Evolutionary conservation across 1,284 basidiomycete species (phyloP), one percentile per base, ranked within the genome.

Genomic region (Apiotrichum sp.): DNA sequence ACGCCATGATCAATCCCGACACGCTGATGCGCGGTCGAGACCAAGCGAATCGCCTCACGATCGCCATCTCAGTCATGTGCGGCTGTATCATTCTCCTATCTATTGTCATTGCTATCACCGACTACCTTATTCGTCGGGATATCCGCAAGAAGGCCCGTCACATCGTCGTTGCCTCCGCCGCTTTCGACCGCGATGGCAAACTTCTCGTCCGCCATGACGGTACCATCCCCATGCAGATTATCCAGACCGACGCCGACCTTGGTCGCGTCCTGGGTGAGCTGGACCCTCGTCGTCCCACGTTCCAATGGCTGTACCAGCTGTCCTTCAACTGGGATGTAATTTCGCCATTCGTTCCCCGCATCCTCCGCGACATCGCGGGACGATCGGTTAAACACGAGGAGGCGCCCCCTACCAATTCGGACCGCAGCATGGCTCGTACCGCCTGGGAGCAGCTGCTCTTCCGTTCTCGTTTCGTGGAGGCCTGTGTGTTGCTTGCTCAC

Each of bases 261-360:
- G 64, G 75, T 61, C 73, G 76, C 54, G 73, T 80, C 34, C 67
- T 79, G 6, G 68, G 72, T 38, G 77, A 79, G 48, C 72, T 80
- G 10, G 78, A 80, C 65, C 76, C 76, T 31, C 71, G 77, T 29
- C 73, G 76, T 56, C 68, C 75, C 10, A 79, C 76, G 16, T 80
- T 80, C 73, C 79, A 80, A 66, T 80, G 79, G 79, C 73, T 80
- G 33, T 80, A 78, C 69, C 72, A 77, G 53, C 66, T 80, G 34
- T 77, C 77, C 4, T 80, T 79, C 75, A 77, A 79, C 68, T 80
- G 79, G 79, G 56, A 67, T 33, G 70, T 79, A 48, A 72, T 80
- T 55, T 66, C 69, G 8, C 77, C 79, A 1, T 79, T 78, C 64
- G 68, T 79, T 34, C 67, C 73, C 6, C 71, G 75, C 32, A 78